Conservation (phyloP, 805 yeast genomes). For the Schwanniomyces yamadae region DNA sequence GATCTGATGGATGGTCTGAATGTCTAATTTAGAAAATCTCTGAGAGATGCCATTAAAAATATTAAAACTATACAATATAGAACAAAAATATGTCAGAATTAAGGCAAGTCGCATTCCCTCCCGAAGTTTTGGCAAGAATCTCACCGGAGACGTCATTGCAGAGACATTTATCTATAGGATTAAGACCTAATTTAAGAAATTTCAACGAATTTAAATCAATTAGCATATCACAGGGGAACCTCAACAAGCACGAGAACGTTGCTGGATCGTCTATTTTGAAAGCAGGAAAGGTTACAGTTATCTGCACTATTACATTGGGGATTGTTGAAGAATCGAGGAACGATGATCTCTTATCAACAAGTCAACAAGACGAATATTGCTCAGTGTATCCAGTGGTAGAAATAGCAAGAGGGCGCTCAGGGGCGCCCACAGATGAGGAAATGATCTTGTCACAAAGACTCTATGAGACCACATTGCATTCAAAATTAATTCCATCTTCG, state of each 20-base stretch:
- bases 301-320: slow-evolving; percentile 71
- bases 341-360: slow-evolving; percentile 21
- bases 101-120: slow-evolving; percentile 60
- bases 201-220: slow-evolving; percentile 71
- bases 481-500: slow-evolving; percentile 48
- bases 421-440: slow-evolving; percentile 86
- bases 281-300: slow-evolving; percentile 69
- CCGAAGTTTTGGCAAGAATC: slow-evolving; percentile 76
- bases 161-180: slow-evolving; percentile 70
- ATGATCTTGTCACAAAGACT: slow-evolving; percentile 68
- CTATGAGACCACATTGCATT: slow-evolving; percentile 58
- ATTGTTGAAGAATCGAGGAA: slow-evolving; percentile 48
- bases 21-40: too few relatives aligned
- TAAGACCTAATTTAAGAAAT: slow-evolving; percentile 72
- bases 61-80: too few relatives aligned
- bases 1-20: too few relatives aligned
- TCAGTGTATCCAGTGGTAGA: slow-evolving; percentile 72
- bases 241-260: slow-evolving; percentile 34
- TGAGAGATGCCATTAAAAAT: too few relatives aligned
- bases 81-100: slow-evolving; percentile 11
- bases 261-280: slow-evolving; percentile 70
- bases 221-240: slow-evolving; percentile 36
- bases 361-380: slow-evolving; percentile 17
- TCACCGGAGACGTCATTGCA: slow-evolving; percentile 84
- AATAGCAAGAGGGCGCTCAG: slow-evolving; percentile 68